Evolutionary conservation across 2,329 filamentous ascomycete genomes (phyloP), one percentile per base, ranked within the genome.

Genomic region (Aspergillus eucalypticola): DNA sequence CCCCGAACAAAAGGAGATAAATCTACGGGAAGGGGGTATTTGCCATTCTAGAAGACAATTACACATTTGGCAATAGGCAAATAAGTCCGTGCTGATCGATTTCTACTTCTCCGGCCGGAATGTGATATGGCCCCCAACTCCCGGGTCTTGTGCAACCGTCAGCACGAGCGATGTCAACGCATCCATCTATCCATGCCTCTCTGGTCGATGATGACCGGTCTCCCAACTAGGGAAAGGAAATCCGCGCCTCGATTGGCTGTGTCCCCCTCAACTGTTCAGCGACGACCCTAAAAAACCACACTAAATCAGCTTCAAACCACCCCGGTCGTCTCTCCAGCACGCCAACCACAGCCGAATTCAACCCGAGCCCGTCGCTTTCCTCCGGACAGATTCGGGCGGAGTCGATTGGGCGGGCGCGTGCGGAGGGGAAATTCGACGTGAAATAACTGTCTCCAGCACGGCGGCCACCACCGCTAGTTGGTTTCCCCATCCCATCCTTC

Each of bases 291-390:
- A 35, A 13, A 35, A 35, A 35, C 32, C 32, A 35, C 32, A 15
- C 32, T 35, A 35, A 35, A 13, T 13, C 32, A 25, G 25, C 32
- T 27, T 11, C 17, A 51, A 35, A 8, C 38, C 51, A 41, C 19
- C 19, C n/a, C 25, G 35, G 51, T 21, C 19, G 15, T 8, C 21
- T 2, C 8, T 32, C 15, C 10, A n/a, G 38, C 38, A 54, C 15
- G 15, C 13, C 42, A 27, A 27, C 25, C 19, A 55, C 17, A 42
- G 17, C 53, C 25, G 17, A 35, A 25, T 21, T 46, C 53, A 55
- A 41, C 19, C 53, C 53, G 53, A 55, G 25, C 32, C 53, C 39
- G 27, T 55, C 42, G 17, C 39, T 46, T 54, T 27, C 25, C 35
- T 44, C 53, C 39, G 53, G 53, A 21, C 53, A 27, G 39, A 46